A percentile compares a stretch with the other conserved stretches of the same genome.
phyloP scores from a whole-genome alignment of 305 asterid species.

The Petunia hybrid region DNA sequence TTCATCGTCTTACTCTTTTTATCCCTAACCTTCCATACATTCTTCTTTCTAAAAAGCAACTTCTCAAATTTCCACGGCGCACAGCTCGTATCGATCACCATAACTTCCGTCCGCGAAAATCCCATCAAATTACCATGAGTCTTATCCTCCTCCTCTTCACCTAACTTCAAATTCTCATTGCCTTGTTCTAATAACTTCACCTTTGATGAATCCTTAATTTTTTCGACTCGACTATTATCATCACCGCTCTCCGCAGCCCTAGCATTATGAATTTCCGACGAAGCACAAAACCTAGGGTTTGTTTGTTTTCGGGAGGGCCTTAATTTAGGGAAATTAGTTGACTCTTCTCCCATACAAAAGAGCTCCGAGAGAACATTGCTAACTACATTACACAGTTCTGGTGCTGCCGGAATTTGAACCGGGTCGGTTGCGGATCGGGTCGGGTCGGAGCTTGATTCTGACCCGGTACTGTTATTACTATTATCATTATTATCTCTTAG shows the following conservation, averaged over 20 bases:
- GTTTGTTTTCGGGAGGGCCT: conserved; percentile 70
- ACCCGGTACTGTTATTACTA: neutral
- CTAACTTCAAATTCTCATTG: conserved; percentile 31
- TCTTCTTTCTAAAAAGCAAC: conserved; percentile 76
- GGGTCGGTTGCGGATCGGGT: conserved; percentile 28
- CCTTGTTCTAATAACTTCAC: conserved; percentile 41
- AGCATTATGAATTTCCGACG: conserved; percentile 37
- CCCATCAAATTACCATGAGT: conserved; percentile 56
- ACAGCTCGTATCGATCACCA: conserved; percentile 84
- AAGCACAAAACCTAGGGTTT: conserved; percentile 67
- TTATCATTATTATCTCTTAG: neutral
- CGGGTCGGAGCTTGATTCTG: conserved; percentile 25
- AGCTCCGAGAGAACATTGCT: conserved; percentile 72
- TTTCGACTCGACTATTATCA: conserved; percentile 53
- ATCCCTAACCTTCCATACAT: conserved; percentile 85
- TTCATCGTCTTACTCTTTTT: conserved; percentile 53
- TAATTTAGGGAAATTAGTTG: conserved; percentile 36
- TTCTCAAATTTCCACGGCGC: conserved; percentile 86
- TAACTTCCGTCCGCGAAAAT: conserved; percentile 80
- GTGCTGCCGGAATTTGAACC: conserved; percentile 24
- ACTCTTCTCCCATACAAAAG: conserved; percentile 72
- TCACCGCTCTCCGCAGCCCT: conserved; percentile 44
- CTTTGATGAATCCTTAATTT: conserved; percentile 41
- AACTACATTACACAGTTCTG: conserved; percentile 47
- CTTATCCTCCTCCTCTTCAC: conserved; percentile 50